phyloP scores from a whole-genome alignment of 352 stramenopile genomes.

The Globisporangium nunn region DNA sequence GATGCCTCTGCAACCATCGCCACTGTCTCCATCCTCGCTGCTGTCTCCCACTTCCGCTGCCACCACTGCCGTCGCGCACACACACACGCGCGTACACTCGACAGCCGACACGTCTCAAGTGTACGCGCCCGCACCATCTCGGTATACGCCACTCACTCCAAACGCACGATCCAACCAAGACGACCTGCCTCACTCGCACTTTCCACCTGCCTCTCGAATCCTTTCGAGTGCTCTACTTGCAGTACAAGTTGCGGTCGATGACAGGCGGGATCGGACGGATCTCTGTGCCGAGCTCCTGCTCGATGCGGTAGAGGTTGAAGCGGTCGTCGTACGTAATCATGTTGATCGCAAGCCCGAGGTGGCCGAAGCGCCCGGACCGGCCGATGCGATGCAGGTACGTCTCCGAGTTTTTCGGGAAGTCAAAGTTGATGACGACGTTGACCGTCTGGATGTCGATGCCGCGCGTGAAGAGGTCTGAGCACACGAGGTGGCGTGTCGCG shows the following conservation, averaged over 20 bases:
- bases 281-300: conserved; percentile 99
- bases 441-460: conserved; percentile 99
- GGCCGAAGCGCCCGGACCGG: conserved; percentile 96
- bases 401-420: conserved; percentile 99
- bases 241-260: conserved; percentile 99
- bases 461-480: conserved; percentile 97
- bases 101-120: neutral
- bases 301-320: conserved; percentile 96
- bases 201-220: neutral
- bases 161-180: neutral
- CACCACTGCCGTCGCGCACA: neutral
- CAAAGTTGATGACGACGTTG: conserved; percentile 99
- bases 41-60: too few species aligned
- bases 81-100: neutral
- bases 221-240: conserved; percentile 55
- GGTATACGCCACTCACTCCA: neutral
- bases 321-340: conserved; percentile 99
- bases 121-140: neutral
- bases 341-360: conserved; percentile 99
- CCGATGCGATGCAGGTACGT: conserved; percentile 99
- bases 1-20: too few species aligned
- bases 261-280: conserved; percentile 97
- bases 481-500: conserved; percentile 96
- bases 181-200: neutral
- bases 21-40: too few species aligned